Percentiles rank a stretch among this genome's conserved stretches.
Evolutionary conservation across 306 rosid genomes (phyloP).

Genomic region (Benincasa hispida): DNA sequence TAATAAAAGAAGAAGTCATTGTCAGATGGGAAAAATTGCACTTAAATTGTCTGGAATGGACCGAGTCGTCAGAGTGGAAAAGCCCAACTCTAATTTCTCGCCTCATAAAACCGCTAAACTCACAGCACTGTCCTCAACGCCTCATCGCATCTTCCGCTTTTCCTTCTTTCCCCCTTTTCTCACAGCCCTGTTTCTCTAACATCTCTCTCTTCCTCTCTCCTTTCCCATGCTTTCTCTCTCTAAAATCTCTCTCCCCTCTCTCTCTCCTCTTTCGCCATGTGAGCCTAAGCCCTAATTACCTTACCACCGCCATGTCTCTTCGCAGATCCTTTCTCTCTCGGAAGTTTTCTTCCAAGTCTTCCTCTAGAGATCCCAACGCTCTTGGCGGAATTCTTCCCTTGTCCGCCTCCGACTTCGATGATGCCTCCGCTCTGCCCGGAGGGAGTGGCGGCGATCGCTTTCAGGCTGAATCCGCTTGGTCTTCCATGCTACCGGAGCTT

Average conservation of each 20-base stretch:
- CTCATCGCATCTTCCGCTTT: background rate
- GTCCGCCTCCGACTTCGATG: slow-evolving; percentile 2
- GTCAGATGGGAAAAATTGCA: too few relatives aligned
- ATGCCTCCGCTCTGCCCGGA: slow-evolving; percentile 9
- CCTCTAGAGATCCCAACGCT: slow-evolving; percentile 29
- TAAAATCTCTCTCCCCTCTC: background rate
- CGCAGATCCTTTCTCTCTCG: slow-evolving; percentile 54
- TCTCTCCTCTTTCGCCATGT: background rate
- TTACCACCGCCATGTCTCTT: slow-evolving; percentile 45
- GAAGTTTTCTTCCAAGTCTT: slow-evolving; percentile 68
- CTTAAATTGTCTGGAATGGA: background rate
- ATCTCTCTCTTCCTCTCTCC: background rate
- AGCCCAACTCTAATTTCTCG: background rate
- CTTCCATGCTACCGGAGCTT: slow-evolving; percentile 76
- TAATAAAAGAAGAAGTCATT: too few relatives aligned
- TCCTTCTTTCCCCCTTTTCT: slow-evolving; percentile 5
- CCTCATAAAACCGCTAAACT: background rate
- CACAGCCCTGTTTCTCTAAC: slow-evolving; percentile 14
- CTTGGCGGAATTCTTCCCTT: background rate
- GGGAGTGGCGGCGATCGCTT: slow-evolving; percentile 4
- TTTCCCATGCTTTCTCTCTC: slow-evolving; percentile 4
- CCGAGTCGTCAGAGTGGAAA: background rate
- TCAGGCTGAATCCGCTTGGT: slow-evolving; percentile 34
- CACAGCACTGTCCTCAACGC: background rate
- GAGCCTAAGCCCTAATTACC: slow-evolving; percentile 5